phyloP scores from a whole-genome alignment of 192 early-diverging fungal genomes.

The Allomyces arbusculus region DNA sequence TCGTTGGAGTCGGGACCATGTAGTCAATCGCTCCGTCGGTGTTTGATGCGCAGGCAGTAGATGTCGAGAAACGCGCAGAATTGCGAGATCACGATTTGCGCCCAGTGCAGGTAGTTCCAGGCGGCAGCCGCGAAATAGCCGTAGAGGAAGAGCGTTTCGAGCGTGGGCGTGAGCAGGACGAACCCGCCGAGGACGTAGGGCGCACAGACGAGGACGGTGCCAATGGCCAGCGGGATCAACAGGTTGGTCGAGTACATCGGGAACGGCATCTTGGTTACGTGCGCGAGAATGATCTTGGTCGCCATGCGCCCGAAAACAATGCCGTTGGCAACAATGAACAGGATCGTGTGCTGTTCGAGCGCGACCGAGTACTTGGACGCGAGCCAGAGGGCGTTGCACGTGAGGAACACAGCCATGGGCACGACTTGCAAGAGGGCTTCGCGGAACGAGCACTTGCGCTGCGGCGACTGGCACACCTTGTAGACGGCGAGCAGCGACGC shows the following conservation, averaged over 20 bases:
- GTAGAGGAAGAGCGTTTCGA: conserved; percentile 48
- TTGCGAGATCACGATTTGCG: conserved; percentile 59
- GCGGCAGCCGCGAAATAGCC: conserved; percentile 48
- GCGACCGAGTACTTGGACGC: conserved; percentile 46
- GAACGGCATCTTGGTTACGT: conserved; percentile 61
- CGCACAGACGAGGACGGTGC: conserved; percentile 43
- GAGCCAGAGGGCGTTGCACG: conserved; percentile 48
- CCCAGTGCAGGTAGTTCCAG: conserved; percentile 69
- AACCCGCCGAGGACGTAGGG: conserved; percentile 28
- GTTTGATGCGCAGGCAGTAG: conserved; percentile 56
- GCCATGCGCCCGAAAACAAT: conserved; percentile 71
- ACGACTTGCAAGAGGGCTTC: conserved; percentile 38
- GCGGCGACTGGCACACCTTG: conserved; percentile 25
- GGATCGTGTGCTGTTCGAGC: conserved; percentile 39
- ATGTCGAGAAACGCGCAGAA: conserved; percentile 75
- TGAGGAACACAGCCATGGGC: conserved; percentile 37
- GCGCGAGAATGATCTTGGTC: conserved; percentile 75
- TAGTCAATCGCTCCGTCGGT: conserved; percentile 1
- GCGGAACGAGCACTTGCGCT: conserved; percentile 26
- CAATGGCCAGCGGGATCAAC: conserved; percentile 49
- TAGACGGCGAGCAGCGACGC: conserved; percentile 21
- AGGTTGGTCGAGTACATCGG: conserved; percentile 58
- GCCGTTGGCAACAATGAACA: conserved; percentile 54
- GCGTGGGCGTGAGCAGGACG: conserved; percentile 41
- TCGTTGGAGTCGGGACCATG: no score